These are phyloP conservation scores for Exidia glandulosa DNA, from an alignment of 768 basidiomycete genomes.

Conservation along the genomic window DNA sequence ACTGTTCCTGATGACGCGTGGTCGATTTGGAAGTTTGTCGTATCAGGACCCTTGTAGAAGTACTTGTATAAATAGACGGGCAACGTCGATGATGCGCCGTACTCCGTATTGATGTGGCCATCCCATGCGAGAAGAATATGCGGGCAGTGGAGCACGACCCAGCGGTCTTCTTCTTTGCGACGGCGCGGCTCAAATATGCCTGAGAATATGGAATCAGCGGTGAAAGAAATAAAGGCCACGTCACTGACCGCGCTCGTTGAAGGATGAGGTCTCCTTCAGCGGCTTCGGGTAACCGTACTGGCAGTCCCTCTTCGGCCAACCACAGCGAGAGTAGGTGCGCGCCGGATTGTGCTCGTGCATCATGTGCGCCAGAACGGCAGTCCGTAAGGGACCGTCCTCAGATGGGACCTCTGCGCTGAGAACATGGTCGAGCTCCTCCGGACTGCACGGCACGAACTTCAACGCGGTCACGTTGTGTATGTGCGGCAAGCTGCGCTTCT, in stretches of 20 bases:
- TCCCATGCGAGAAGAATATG: neutral
- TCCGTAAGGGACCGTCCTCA: neutral
- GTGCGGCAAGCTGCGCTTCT: constrained; percentile 10
- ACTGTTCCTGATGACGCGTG: too few species aligned
- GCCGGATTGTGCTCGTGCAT: neutral
- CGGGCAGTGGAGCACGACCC: neutral
- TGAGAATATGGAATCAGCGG: neutral
- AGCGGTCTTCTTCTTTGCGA: neutral
- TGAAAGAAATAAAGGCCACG: neutral
- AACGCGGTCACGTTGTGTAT: constrained; percentile 4
- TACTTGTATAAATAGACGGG: neutral
- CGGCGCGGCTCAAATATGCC: neutral
- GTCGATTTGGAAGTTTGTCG: constrained; percentile 29
- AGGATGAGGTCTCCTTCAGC: neutral
- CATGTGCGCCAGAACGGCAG: neutral
- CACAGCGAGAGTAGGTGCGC: too few species aligned
- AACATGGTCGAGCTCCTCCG: neutral
- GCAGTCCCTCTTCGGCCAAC: too few species aligned
- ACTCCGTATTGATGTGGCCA: neutral
- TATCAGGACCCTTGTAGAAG: constrained; percentile 3
- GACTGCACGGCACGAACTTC: neutral
- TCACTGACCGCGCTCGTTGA: neutral
- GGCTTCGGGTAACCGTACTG: neutral
- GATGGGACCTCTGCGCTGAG: neutral
- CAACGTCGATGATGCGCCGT: neutral